Percentiles rank a stretch among this genome's conserved stretches.
Conservation (phyloP, 148 eudicot species). For the Fagopyrum tataricum region DNA sequence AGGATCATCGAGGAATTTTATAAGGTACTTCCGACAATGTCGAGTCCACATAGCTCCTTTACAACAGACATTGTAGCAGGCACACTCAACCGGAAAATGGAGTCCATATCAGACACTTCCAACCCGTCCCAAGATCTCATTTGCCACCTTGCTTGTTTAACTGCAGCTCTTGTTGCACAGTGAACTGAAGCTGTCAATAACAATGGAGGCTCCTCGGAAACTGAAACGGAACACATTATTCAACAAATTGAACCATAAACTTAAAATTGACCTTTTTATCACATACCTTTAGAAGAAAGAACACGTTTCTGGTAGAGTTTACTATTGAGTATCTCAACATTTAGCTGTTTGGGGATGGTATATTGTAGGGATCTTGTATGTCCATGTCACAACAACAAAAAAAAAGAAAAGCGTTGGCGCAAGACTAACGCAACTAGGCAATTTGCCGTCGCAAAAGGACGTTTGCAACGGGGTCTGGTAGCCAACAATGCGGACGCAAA, state of each 20-base stretch:
- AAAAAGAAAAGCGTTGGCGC: too few relatives aligned
- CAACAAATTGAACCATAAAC: background rate
- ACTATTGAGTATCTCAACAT: conserved; percentile 66
- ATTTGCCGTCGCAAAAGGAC: too few relatives aligned
- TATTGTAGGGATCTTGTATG: conserved; percentile 80
- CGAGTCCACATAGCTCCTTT: conserved; percentile 73
- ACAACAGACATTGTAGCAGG: conserved; percentile 91
- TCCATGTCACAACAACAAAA: conserved; percentile 71
- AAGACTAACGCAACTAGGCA: too few relatives aligned
- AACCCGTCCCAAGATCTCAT: conserved; percentile 49
- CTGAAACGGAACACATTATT: conserved; percentile 29
- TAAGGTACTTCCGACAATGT: conserved; percentile 53
- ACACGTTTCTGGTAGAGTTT: conserved; percentile 66
- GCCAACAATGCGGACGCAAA: too few relatives aligned
- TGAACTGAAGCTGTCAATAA: conserved; percentile 78
- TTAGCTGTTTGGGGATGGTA: conserved; percentile 67
- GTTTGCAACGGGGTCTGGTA: too few relatives aligned
- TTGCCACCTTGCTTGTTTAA: conserved; percentile 72
- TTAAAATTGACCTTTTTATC: background rate
- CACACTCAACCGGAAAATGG: conserved; percentile 55
- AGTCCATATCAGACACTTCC: conserved; percentile 22
- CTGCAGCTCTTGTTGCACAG: conserved; percentile 81
- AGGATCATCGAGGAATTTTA: too few relatives aligned
- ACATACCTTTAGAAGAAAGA: conserved; percentile 82
- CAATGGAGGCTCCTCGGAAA: conserved; percentile 94